Evolutionary conservation across 1,284 basidiomycete species (phyloP), one percentile per base, ranked within the genome.

Genomic region (Apiotrichum montevideense): DNA sequence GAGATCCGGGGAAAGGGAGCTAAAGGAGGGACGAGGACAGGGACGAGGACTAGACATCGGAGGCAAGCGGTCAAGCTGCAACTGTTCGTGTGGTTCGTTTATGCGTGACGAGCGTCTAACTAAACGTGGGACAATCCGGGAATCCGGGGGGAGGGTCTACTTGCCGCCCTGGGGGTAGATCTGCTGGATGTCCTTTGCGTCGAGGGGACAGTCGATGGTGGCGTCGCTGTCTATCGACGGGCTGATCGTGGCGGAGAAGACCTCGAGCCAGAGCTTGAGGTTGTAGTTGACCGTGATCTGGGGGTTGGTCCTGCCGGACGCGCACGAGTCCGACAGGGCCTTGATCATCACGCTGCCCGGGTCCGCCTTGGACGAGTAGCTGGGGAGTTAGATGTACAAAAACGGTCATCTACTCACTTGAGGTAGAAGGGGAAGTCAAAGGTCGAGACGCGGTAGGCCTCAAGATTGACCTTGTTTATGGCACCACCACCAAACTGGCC

Each of bases 351-450:
- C 8, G 37, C 29, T 14, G 35, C 14, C 33, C 14, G 53, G 45
- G 51, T 59, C 58, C 9, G 33, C 15, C 2, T 6, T n/a, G 33
- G 44, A 9, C 33, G 58, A 47, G 54, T 56, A 59, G 45, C 57
- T 58, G 40, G 43, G 63, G 47, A 62, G 59, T 29, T 14, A 35
- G 21, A 9, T 40, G 15, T 14, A 37, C 13, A 15, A 50, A 35
- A 6, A n/a, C 7, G 34, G 11, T 14, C 14, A 6, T 3, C n/a
- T 21, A 67, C 71, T 62, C 52, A 72, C 72, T 81, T 79, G 54
- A 96, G 79, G 3, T 81, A 71, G 73, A 94, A 87, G 1, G 91
- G 90, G 78, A 96, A 90, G 0, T 83, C 83, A 76, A 93, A 84
- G 54, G 85, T 87, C 3, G 86, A 90, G 63, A 82, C 80, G 3